These are phyloP conservation scores for Acer saccharum DNA, from an alignment of 345 rosid species.

Conservation along the genomic window DNA sequence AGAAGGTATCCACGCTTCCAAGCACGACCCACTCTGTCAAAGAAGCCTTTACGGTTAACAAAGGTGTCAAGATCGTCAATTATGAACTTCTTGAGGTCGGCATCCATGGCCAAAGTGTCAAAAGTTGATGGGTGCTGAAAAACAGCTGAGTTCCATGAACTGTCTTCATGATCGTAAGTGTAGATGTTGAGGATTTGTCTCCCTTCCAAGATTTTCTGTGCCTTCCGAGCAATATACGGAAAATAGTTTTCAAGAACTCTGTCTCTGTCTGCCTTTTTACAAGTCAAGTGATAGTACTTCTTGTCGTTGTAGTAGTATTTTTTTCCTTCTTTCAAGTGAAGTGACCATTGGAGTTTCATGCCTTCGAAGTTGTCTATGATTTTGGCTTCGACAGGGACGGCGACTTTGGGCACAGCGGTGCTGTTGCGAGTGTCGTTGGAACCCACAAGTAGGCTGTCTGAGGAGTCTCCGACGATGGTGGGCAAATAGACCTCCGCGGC, in stretches of 20 bases:
- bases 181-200: conserved; percentile 35
- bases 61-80: conserved; percentile 24
- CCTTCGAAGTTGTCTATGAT: conserved; percentile 28
- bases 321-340: conserved; percentile 26
- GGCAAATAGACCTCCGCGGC: conserved; percentile 39
- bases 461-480: conserved; percentile 24
- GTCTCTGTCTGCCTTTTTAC: conserved; percentile 26
- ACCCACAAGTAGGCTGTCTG: conserved; percentile 33
- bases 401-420: conserved; percentile 25
- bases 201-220: conserved; percentile 19
- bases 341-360: conserved; percentile 32
- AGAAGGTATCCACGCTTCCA: conserved; percentile 36
- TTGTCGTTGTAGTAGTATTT: conserved; percentile 17
- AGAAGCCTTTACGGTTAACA: conserved; percentile 20
- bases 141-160: conserved; percentile 16
- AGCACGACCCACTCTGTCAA: conserved; percentile 23
- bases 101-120: conserved; percentile 26
- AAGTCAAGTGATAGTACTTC: conserved; percentile 27
- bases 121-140: conserved; percentile 27
- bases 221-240: conserved; percentile 21
- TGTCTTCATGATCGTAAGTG: conserved; percentile 27
- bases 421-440: conserved; percentile 33
- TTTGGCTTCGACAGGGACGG: conserved; percentile 27
- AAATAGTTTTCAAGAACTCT: conserved; percentile 17
- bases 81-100: conserved; percentile 6